phyloP scores from a whole-genome alignment of 768 basidiomycete genomes.

The Cyathus striatus region DNA sequence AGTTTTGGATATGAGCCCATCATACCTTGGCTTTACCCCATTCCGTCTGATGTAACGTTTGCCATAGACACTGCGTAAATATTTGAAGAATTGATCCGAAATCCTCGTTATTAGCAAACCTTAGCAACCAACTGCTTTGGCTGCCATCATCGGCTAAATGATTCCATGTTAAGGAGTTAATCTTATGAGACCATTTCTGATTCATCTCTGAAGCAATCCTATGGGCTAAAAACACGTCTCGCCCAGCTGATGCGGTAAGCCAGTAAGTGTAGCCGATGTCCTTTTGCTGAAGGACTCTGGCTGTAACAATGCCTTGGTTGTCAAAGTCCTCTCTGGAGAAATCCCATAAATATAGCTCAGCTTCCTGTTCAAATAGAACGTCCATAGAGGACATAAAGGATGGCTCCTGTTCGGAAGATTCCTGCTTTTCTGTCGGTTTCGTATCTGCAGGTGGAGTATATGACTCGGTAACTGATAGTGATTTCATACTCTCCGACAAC shows the following conservation, averaged over 20 bases:
- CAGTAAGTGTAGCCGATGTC: slow-evolving; percentile 49
- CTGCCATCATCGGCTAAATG: slow-evolving; percentile 47
- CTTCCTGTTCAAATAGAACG: slow-evolving; percentile 35
- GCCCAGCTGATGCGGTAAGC: slow-evolving; percentile 48
- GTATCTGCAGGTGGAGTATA: background rate
- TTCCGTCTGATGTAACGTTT: slow-evolving; percentile 62
- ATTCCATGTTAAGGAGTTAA: slow-evolving; percentile 87
- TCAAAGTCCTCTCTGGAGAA: slow-evolving; percentile 40
- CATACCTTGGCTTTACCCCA: slow-evolving; percentile 80
- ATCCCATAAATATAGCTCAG: slow-evolving; percentile 64
- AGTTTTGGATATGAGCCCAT: slow-evolving; percentile 1
- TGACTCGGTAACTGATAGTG: slow-evolving; percentile 4
- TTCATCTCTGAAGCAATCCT: slow-evolving; percentile 65
- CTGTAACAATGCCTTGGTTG: slow-evolving; percentile 48
- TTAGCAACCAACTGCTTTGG: slow-evolving; percentile 79
- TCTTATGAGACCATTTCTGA: slow-evolving; percentile 55
- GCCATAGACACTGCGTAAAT: slow-evolving; percentile 76
- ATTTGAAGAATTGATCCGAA: slow-evolving; percentile 56
- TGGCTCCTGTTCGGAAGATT: slow-evolving; percentile 3
- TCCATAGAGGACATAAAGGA: slow-evolving; percentile 19
- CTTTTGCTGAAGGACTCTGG: slow-evolving; percentile 44
- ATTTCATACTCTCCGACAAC: slow-evolving; percentile 3
- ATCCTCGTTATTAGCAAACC: slow-evolving; percentile 51
- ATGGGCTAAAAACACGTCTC: slow-evolving; percentile 54
- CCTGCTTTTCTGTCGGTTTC: background rate